Evolutionary conservation across 805 yeast species (phyloP).

Genomic region (Saccharomyces eubayanus): DNA sequence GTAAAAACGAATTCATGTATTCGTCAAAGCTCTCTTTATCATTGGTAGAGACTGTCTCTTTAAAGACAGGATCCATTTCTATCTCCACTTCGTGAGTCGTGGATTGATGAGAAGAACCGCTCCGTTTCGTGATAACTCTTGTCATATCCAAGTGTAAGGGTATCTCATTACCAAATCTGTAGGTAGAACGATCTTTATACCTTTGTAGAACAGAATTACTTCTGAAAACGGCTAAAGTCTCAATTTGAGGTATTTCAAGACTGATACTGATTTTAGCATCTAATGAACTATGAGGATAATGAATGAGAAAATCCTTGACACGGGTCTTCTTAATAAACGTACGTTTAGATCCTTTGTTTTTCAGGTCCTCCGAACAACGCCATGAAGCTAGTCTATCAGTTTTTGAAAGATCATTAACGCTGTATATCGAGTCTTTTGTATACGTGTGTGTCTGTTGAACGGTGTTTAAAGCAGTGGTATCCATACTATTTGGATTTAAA

Average conservation of each 20-base stretch:
- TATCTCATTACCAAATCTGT: neutral
- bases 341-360: neutral
- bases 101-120: neutral
- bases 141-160: neutral
- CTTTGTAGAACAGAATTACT: neutral
- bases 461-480: neutral
- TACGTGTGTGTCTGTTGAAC: slow-evolving; percentile 35
- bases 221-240: neutral
- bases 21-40: neutral
- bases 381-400: neutral
- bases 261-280: neutral
- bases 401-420: slow-evolving; percentile 45
- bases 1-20: neutral
- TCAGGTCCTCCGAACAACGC: neutral
- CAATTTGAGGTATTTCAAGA: neutral
- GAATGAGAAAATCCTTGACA: neutral
- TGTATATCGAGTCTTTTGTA: slow-evolving; percentile 53
- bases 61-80: neutral
- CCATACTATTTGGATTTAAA: neutral
- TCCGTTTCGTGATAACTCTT: neutral
- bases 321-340: neutral
- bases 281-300: neutral
- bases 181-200: neutral
- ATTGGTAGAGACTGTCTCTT: neutral
- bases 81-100: neutral